A percentile compares a stretch with the other conserved stretches of the same genome.
Conservation (phyloP, 129 eudicot genomes). For the Ambrosia artemisiifolia region DNA sequence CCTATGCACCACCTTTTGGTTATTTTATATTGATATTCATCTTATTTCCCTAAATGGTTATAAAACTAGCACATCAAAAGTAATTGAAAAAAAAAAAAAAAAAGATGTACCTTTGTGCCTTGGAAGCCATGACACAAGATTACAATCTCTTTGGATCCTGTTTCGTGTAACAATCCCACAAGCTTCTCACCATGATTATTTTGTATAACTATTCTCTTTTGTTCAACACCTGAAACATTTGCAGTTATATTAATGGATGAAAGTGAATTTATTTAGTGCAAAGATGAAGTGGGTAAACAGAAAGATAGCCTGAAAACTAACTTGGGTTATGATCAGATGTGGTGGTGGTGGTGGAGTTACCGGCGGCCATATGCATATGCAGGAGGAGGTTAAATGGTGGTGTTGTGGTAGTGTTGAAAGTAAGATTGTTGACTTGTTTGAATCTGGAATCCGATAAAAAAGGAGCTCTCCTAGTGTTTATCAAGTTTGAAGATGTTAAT, state of each 20-base stretch:
- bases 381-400: background rate
- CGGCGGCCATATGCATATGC: conserved; percentile 20
- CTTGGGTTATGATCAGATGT: conserved; percentile 13
- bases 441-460: background rate
- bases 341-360: conserved; percentile 15
- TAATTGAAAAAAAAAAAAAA: background rate
- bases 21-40: background rate
- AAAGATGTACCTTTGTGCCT: conserved; percentile 5
- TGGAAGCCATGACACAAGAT: conserved; percentile 45
- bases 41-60: background rate
- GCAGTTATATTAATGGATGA: background rate
- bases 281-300: background rate
- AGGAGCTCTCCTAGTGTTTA: background rate
- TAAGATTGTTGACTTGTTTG: background rate
- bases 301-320: conserved; percentile 12
- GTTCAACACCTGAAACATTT: conserved; percentile 29
- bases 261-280: background rate
- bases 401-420: background rate
- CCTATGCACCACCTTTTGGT: background rate
- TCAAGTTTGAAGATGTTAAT: conserved; percentile 8
- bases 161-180: conserved; percentile 80
- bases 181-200: conserved; percentile 8
- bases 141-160: conserved; percentile 56
- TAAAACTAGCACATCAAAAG: background rate
- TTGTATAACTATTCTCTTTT: conserved; percentile 34